phyloP scores from a whole-genome alignment of 2,329 filamentous ascomycete species.

The Lachnum nothofagi region DNA sequence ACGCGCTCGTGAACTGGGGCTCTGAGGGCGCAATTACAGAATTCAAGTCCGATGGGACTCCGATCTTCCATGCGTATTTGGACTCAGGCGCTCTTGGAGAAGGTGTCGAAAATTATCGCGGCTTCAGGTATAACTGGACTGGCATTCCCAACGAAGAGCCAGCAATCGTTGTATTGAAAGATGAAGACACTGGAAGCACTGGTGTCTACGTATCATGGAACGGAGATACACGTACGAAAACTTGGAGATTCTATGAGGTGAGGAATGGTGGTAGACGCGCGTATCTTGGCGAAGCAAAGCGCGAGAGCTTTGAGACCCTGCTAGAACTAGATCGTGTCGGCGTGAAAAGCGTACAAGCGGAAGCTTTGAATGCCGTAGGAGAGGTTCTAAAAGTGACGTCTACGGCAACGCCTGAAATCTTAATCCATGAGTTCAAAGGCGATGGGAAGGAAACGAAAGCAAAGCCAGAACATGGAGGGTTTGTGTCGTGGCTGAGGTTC shows the following conservation, averaged over 20 bases:
- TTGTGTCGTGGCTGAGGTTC: no score
- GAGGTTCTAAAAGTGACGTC: constrained; percentile 8
- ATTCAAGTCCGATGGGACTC: constrained; percentile 29
- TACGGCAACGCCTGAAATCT: constrained; percentile 5
- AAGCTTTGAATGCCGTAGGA: constrained; percentile 11
- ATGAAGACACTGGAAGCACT: constrained; percentile 28
- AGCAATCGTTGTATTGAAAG: constrained; percentile 34
- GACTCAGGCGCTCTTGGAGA: constrained; percentile 30
- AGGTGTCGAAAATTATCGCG: constrained; percentile 37
- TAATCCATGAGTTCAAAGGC: constrained; percentile 11
- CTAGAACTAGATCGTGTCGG: not conserved
- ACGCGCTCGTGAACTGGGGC: constrained; percentile 26
- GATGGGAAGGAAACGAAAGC: not conserved
- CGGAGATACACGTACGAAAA: constrained; percentile 42
- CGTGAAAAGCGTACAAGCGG: constrained; percentile 10
- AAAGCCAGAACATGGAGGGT: not conserved
- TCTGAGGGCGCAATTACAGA: constrained; percentile 22
- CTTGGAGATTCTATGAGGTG: constrained; percentile 44
- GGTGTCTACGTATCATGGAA: constrained; percentile 51
- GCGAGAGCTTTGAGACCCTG: constrained; percentile 41
- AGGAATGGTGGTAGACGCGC: constrained; percentile 34
- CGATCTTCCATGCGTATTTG: constrained; percentile 37
- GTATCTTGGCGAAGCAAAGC: constrained; percentile 36
- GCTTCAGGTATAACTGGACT: constrained; percentile 37
- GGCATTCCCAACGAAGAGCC: constrained; percentile 35